A percentile compares a stretch with the other conserved stretches of the same genome.
Evolutionary conservation across 2,329 filamentous ascomycete genomes (phyloP).

Genomic region (Nothophoma quercina): DNA sequence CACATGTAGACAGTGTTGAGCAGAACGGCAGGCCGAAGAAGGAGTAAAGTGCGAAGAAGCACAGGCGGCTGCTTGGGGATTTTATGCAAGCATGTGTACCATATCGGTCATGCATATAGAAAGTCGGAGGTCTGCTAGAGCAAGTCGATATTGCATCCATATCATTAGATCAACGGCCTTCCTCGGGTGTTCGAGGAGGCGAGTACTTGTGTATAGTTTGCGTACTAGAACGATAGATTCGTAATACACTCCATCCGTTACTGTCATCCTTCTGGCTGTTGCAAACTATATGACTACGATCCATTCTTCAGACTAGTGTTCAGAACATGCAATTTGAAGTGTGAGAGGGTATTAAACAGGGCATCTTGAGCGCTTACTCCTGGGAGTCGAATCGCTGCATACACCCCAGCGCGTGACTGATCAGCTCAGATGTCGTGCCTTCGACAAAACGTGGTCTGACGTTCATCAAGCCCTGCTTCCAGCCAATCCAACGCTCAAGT

Average conservation of each 20-base stretch:
- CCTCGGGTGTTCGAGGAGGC: not conserved
- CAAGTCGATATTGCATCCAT: not conserved
- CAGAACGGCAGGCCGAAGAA: slow-evolving; percentile 37
- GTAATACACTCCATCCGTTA: slow-evolving; percentile 7
- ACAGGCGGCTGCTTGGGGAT: not conserved
- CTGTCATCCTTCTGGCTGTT: not conserved
- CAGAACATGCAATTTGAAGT: too few relatives aligned
- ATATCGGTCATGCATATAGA: slow-evolving; percentile 7
- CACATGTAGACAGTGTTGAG: slow-evolving; percentile 23
- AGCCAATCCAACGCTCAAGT: slow-evolving; percentile 11
- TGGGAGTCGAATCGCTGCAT: slow-evolving; percentile 3
- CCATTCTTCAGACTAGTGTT: too few relatives aligned
- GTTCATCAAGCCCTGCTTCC: slow-evolving; percentile 9
- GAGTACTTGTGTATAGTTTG: slow-evolving; percentile 12
- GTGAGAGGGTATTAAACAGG: too few relatives aligned
- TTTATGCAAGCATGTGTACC: not conserved
- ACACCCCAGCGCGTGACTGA: slow-evolving; percentile 9
- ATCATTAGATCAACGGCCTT: not conserved
- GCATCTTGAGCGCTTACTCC: too few relatives aligned
- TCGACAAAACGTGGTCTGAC: not conserved
- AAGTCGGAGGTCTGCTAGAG: not conserved
- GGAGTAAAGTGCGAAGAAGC: slow-evolving; percentile 23
- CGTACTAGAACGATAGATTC: slow-evolving; percentile 11
- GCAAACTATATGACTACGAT: too few relatives aligned
- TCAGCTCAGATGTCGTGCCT: slow-evolving; percentile 2